Evolutionary conservation across 2,329 filamentous ascomycete genomes (phyloP), one percentile per base, ranked within the genome.

Genomic region (Harringtonia lauricola): DNA sequence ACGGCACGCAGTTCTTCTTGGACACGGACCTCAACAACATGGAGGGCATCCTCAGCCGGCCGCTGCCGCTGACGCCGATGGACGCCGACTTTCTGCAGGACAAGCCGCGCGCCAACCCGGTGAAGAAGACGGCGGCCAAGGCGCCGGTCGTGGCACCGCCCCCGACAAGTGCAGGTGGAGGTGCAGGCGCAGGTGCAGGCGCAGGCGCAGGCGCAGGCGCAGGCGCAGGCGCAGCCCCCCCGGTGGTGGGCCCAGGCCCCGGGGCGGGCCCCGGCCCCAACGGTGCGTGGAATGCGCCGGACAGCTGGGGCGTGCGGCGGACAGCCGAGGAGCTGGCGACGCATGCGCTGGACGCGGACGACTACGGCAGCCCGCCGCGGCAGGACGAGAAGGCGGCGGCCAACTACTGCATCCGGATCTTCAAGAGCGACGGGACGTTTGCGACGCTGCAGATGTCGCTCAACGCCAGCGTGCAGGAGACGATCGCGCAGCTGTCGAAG

Each of bases 231-330:
- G n/a, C n/a, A n/a, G n/a, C n/a, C n/a, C n/a, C n/a, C n/a, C n/a
- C n/a, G n/a, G n/a, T n/a, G n/a, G n/a, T n/a, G n/a, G n/a, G n/a
- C n/a, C n/a, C n/a, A n/a, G n/a, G n/a, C n/a, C n/a, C n/a, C n/a
- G n/a, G n/a, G n/a, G n/a, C n/a, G n/a, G n/a, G n/a, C n/a, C n/a
- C n/a, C n/a, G 59, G 60, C 2, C 64, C 64, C 3, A 68, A 68
- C 44, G 79, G 81, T 2, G 77, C 78, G 4, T 98, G 90, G 90
- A 86, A 94, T 60, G 89, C 89, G 4, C 90, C 92, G 1, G 90
- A 96, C 60, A 95, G 89, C 59, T 98, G 92, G 92, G 88, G 86
- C 41, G 90, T 96, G 22, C 86, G 85, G 52, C 81, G 79, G 47
- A 71, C 71, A 36, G 76, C 75, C 8, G 81, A 87, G 52, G 83